Base-by-base conservation (phyloP, 805 yeast genomes). In the Cyberlindnera suaveolens region DNA sequence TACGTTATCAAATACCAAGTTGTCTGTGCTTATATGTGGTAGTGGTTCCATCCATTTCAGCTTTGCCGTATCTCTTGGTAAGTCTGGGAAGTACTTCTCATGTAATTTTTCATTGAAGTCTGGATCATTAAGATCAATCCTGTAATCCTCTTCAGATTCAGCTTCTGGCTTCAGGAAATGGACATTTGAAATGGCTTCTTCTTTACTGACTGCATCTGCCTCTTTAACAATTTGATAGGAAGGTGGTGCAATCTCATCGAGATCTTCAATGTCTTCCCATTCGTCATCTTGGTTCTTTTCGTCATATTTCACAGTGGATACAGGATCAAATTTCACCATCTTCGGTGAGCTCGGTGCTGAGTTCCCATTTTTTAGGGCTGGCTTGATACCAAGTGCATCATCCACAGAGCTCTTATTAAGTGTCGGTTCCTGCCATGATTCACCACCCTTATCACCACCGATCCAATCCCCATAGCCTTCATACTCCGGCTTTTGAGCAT, bases 11-110 rank as follows among this genome's bases (percentile, higher is more conserved):
- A 68, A 64, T 0, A 64, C 52, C 10, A 54, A 38, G 11, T 50
- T 56, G 0, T 50, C 43, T 0, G 66, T 64, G 19, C 65, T 62
- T 11, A 62, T 48, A 1, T 75, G 71, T 20, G 75, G 68, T 1
- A 82, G 75, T 3, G 85, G 80, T 44, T 82, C 75, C 96, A 90
- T 90, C 99, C 99, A 93, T 46, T 89, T 85, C 44, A 93, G 62
- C 53, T 86, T 84, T 34, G 78, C 80, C 0, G 86, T 75, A 51
- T 93, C 96, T 38, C 71, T 78, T 2, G 96, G 96, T 40, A 93
- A 68, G 51, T 89, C 91, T 1, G 99, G 97, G 64, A 81, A 93
- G 64, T 78, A 91, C 57, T 85, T 85, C 20, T 80, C 84, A 55
- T 89, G 93, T 40, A 93, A 66, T 56, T 88, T 82, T 23, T 80